Evolutionary conservation across 345 rosid genomes (phyloP).

Genomic region (Dipteronia sinensis): DNA sequence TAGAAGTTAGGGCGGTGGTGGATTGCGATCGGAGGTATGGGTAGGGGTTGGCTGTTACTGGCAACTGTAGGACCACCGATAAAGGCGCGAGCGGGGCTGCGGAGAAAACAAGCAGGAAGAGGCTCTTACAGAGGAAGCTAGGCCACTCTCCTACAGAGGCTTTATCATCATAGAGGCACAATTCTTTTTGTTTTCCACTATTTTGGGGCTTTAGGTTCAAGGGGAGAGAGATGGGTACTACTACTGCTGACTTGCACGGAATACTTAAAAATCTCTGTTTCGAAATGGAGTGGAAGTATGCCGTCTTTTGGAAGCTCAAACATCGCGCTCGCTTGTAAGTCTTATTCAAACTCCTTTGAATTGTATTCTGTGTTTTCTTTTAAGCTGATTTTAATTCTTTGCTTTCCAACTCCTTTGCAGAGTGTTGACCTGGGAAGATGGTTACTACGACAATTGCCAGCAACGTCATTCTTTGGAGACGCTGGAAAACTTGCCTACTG

Average conservation of each 20-base stretch:
- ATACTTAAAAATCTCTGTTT: conserved; percentile 74
- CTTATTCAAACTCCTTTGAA: background rate
- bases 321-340: conserved; percentile 80
- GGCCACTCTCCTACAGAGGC: conserved; percentile 18
- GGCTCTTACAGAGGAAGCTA: conserved; percentile 96
- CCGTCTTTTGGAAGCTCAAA: conserved; percentile 87
- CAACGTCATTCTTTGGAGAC: conserved; percentile 41
- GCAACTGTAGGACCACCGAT: conserved; percentile 84
- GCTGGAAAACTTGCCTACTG: conserved; percentile 38
- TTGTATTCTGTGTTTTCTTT: background rate
- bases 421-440: conserved; percentile 92
- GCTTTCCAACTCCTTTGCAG: conserved; percentile 39
- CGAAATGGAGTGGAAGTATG: conserved; percentile 75
- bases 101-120: conserved; percentile 96
- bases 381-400: conserved; percentile 7
- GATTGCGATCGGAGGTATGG: conserved; percentile 63
- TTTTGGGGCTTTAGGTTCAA: conserved; percentile 9
- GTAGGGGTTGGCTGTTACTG: conserved; percentile 68
- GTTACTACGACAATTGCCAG: conserved; percentile 61
- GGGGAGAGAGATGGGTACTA: conserved; percentile 43
- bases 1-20: background rate
- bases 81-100: conserved; percentile 79
- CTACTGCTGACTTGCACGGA: conserved; percentile 47
- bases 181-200: conserved; percentile 28
- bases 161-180: background rate